Base-by-base conservation (phyloP, 768 basidiomycete species). In the Tricholoma matsutake region DNA sequence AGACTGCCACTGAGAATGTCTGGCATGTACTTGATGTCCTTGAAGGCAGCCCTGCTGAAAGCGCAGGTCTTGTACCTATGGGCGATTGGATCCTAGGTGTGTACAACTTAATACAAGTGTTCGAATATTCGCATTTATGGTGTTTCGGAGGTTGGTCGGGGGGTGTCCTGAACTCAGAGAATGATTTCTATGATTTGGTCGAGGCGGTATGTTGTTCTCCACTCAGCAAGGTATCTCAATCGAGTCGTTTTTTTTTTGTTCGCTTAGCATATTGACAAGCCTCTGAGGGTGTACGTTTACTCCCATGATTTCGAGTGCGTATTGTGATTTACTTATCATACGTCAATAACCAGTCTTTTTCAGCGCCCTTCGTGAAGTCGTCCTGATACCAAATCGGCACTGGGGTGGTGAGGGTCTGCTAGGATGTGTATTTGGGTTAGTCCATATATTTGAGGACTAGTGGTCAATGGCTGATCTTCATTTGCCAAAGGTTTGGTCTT, bases 1-100 rank as follows among this genome's bases (percentile, higher is more conserved):
- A 92, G 67, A 81, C 84, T 55, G 91, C 96, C 14, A 78, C 92
- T 18, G 94, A 98, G 69, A 93, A 91, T 64, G 95, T 99, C 5
- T 99, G 97, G 96, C 97, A 98, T 74, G 94, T 99, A 41, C 80
- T 99, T 51, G 97, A 99, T 70, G 94, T 99, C 13, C 77, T 96
- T 41, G 96, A 99, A 73, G 96, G 94, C 20, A 92, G 90, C 63
- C 97, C 97, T 6, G 97, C 96, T 8, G 96, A 98, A 78, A 92
- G 90, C 68, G 94, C 95, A 6, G 96, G 96, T 2, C 84, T 98
- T 10, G 97, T 99, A 18, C 96, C 96, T 1, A 96, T 92, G 78
- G 87, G 83, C 41, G 83, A 82, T 68, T 79, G 78, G 79, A 79
- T 81, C 58, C 65, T 81, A 60, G 79, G 79, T 78, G 56, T 55